Percentiles rank a stretch among this genome's conserved stretches.
phyloP scores from a whole-genome alignment of 2,329 filamentous ascomycete genomes.

The Pyricularia grisea region DNA sequence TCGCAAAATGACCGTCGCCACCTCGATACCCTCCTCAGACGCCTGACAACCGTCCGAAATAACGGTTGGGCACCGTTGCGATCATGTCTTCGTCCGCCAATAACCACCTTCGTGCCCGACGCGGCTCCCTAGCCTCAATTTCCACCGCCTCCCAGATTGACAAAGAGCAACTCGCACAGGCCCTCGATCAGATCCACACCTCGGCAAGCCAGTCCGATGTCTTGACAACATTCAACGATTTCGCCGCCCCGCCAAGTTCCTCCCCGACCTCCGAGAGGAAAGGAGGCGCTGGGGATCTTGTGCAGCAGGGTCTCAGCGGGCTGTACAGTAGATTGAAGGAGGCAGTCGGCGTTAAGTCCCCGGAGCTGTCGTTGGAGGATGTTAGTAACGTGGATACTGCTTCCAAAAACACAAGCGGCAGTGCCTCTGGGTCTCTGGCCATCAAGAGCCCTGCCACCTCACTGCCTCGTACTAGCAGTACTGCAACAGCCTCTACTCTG shows the following conservation, averaged over 20 bases:
- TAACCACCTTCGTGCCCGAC: constrained; percentile 21
- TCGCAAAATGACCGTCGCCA: constrained; percentile 5
- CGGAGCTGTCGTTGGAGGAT: constrained; percentile 25
- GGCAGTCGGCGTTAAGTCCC: constrained; percentile 55
- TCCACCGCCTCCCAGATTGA: constrained; percentile 49
- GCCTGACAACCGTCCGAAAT: constrained; percentile 15
- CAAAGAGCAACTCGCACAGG: constrained; percentile 65
- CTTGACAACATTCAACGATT: constrained; percentile 91
- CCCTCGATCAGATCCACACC: constrained; percentile 80
- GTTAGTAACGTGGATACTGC: constrained; percentile 30
- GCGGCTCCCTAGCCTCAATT: constrained; percentile 27
- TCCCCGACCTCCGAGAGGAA: constrained; percentile 56
- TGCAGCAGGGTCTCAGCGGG: constrained; percentile 81
- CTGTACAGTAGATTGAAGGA: constrained; percentile 80
- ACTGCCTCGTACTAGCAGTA: constrained; percentile 17
- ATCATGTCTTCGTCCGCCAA: constrained; percentile 16
- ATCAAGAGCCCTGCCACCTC: constrained; percentile 21
- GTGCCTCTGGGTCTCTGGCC: constrained; percentile 13
- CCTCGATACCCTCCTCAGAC: constrained; percentile 20
- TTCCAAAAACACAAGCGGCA: constrained; percentile 32
- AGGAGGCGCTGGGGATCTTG: constrained; percentile 59
- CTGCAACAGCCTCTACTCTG: constrained; percentile 21
- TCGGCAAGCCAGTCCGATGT: constrained; percentile 77
- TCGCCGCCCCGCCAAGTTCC: constrained; percentile 59
- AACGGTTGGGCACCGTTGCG: constrained; percentile 12